Percentiles rank a stretch among this genome's conserved stretches.
Evolutionary conservation across 495 filamentous ascomycete genomes (phyloP).

Genomic region (Aspergillus coremiiformis): DNA sequence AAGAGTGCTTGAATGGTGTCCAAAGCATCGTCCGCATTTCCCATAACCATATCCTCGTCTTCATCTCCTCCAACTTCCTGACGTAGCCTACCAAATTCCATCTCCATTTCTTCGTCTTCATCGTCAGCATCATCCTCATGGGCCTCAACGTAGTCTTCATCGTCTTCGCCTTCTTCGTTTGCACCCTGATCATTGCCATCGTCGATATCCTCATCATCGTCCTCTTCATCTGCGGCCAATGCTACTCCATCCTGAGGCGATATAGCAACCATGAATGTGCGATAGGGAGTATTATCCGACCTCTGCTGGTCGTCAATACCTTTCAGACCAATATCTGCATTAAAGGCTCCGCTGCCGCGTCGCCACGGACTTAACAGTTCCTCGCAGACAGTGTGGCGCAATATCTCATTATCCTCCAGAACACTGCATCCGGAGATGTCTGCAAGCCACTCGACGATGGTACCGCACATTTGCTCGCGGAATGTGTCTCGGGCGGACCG

Average conservation of each 20-base stretch:
- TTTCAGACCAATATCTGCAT: slow-evolving; percentile 73
- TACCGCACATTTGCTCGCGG: slow-evolving; percentile 94
- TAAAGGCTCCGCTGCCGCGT: slow-evolving; percentile 74
- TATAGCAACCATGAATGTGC: slow-evolving; percentile 34
- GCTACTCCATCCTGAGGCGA: slow-evolving; percentile 34
- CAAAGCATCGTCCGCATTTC: slow-evolving; percentile 53
- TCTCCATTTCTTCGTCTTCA: slow-evolving; percentile 24
- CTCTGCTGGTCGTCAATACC: slow-evolving; percentile 86
- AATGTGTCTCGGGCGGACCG: slow-evolving; percentile 91
- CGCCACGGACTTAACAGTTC: slow-evolving; percentile 84
- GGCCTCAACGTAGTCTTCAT: slow-evolving; percentile 33
- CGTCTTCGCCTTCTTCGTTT: slow-evolving; percentile 37
- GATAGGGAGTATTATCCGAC: slow-evolving; percentile 28
- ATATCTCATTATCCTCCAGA: slow-evolving; percentile 68
- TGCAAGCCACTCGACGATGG: slow-evolving; percentile 93
- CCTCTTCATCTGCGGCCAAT: slow-evolving; percentile 41
- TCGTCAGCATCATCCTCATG: slow-evolving; percentile 33
- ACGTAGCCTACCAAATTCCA: slow-evolving; percentile 24
- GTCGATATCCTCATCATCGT: slow-evolving; percentile 42
- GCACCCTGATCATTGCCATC: slow-evolving; percentile 40
- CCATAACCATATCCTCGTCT: slow-evolving; percentile 46
- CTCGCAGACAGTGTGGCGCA: slow-evolving; percentile 77
- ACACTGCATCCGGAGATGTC: slow-evolving; percentile 90
- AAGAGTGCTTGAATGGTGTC: slow-evolving; percentile 62
- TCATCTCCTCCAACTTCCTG: slow-evolving; percentile 24